Base-by-base conservation (phyloP, 2,329 filamentous ascomycete species). In the Trichophyton rubrum region DNA sequence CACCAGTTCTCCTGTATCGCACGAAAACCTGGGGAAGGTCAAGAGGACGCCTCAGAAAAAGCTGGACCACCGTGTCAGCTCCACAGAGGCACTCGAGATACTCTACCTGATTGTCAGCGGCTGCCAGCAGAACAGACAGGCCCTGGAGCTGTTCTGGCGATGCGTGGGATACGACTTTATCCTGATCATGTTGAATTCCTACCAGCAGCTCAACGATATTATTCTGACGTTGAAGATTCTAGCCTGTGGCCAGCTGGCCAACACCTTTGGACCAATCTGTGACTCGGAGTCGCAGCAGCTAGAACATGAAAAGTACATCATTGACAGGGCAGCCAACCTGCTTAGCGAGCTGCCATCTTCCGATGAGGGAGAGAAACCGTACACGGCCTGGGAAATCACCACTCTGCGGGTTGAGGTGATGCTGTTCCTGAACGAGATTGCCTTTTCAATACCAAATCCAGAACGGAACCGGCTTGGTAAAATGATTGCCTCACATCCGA, bases 401-500 rank as follows among this genome's bases (percentile, higher is more conserved):
- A 68, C 72, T 24, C 71, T 79, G 66, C 74, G 77, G 8, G 67
- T 77, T 33, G 73, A 77, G 56, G 76, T 75, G 11, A 68, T 79
- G 45, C 69, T 73, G 2, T 68, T 79, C 41, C 67, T 79, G n/a
- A 70, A 72, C 22, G 67, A 67, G 27, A 65, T 79, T 15, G 73
- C 72, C 8, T 75, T 77, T 63, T 73, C 73, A 40, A 68, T 70
- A 3, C 66, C 66, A 1, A 62, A 65, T 1, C 80, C 89, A 2
- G 77, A 78, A 22, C 74, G 72, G 22, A 79, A 81, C 60, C 76
- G 81, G 58, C 82, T 85, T 24, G 77, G 83, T 57, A 70, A 78
- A 24, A 82, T 87, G 53, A 79, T 96, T 7, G 87, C 86, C 0
- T 75, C 77, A 3, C 87, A 93, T 70, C 80, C 81, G 2, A 82